A percentile compares a stretch with the other conserved stretches of the same genome.
Evolutionary conservation across 1,139 yeast genomes (phyloP).

Genomic region (Hyphopichia pseudoburtonii): DNA sequence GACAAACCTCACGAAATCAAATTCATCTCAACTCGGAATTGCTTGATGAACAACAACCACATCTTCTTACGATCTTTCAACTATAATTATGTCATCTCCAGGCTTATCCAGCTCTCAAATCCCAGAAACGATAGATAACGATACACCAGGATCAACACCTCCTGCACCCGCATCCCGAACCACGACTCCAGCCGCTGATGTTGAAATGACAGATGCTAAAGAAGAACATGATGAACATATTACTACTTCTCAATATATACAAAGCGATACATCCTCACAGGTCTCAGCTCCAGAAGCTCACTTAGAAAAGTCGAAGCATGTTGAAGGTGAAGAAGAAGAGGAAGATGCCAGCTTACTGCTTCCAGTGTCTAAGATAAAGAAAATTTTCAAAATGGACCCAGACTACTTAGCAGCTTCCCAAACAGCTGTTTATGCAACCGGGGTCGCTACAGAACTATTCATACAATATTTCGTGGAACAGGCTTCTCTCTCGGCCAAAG

Average conservation of each 20-base stretch:
- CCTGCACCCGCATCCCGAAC: conserved; percentile 8
- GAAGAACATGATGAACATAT: conserved; percentile 3
- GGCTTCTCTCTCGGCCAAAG: conserved; percentile 66
- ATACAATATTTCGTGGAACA: conserved; percentile 79
- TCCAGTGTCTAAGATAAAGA: conserved; percentile 80
- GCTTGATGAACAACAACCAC: too few species aligned
- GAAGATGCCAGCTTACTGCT: conserved; percentile 34
- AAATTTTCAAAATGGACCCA: conserved; percentile 82
- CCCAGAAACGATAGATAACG: conserved; percentile 5
- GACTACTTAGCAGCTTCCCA: conserved; percentile 76
- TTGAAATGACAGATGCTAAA: conserved; percentile 10
- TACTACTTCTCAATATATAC: conserved; percentile 3
- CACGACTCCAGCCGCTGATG: conserved; percentile 8
- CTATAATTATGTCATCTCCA: conserved; percentile 10
- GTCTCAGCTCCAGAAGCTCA: not conserved
- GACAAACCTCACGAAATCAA: not conserved
- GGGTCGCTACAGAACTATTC: conserved; percentile 85
- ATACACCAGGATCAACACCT: conserved; percentile 12
- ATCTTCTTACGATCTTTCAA: too few species aligned
- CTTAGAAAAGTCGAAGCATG: conserved; percentile 5
- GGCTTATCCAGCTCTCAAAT: conserved; percentile 7
- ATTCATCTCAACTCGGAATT: too few species aligned
- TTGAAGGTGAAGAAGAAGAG: conserved; percentile 16
- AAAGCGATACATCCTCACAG: not conserved
- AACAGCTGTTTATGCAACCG: conserved; percentile 78